Base-by-base conservation (phyloP, 2,329 filamentous ascomycete genomes). In the Nannizziopsis barbatae region DNA sequence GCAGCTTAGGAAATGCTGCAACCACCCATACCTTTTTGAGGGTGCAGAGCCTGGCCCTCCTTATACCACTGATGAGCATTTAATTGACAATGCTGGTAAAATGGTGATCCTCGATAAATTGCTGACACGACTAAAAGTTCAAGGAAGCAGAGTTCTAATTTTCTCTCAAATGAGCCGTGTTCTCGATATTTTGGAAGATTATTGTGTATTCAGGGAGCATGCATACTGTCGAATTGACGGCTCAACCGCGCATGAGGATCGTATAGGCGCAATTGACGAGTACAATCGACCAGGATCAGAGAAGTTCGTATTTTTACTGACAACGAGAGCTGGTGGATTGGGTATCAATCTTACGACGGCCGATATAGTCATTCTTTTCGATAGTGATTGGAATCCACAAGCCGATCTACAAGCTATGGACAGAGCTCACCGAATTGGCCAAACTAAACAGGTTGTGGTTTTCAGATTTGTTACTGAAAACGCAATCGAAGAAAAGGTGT, bases 91-190 rank as follows among this genome's bases (percentile, higher is more conserved):
- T 58, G 81, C 92, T 1, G 92, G 89, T 17, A 98, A 98, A 71
- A 98, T 98, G 92, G 79, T 88, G 30, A 88, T 98, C 62, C 76
- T 98, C 14, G 92, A 98, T 71, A 94, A 87, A 69, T 78, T 98
- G 9, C 74, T 98, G 42, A 81, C 77, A 59, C 80, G 89, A 41
- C 79, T 98, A 71, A 76, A 89, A 66, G 79, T 77, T 41, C 84
- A 95, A 62, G 92, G 88, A 37, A 96, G 89, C 62, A 80, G 92
- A 55, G 88, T 98, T n/a, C 77, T 98, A 49, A 96, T 98, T 58
- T 98, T 98, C 71, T 98, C 92, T 0, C 92, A 98, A 62, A 98
- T 98, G 92, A 95, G 89, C 61, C 86, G 92, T 76, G 76, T 95
- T 35, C 73, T 98, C 37, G 92, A 98, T 62, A 98, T 98, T 46